phyloP scores from a whole-genome alignment of 345 rosid genomes.

The Citrus maxima region DNA sequence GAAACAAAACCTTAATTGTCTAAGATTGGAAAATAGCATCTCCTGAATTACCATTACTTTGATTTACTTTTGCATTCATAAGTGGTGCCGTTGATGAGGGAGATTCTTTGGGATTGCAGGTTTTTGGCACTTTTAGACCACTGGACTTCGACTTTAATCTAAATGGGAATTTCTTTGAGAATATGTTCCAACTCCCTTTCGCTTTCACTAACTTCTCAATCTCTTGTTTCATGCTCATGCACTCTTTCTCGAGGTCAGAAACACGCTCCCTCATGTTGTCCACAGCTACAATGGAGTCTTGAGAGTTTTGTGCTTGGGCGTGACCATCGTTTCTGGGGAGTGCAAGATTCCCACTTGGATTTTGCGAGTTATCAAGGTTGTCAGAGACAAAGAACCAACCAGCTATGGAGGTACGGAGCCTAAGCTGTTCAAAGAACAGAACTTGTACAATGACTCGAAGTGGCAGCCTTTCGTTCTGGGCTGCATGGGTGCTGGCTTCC shows the following conservation, averaged over 20 bases:
- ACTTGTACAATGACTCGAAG: slow-evolving; percentile 84
- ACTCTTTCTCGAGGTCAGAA: slow-evolving; percentile 74
- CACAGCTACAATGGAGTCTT: slow-evolving; percentile 25
- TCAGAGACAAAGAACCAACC: slow-evolving; percentile 72
- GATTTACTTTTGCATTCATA: slow-evolving; percentile 21
- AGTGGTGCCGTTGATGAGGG: slow-evolving; percentile 15
- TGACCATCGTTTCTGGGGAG: slow-evolving; percentile 34
- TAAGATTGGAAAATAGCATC: slow-evolving; percentile 4
- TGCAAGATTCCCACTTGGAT: slow-evolving; percentile 39
- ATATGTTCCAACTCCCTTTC: slow-evolving; percentile 58
- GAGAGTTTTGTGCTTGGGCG: slow-evolving; percentile 10
- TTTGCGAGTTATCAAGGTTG: slow-evolving; percentile 39
- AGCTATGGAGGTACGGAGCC: slow-evolving; percentile 71
- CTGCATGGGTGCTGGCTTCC: slow-evolving; percentile 91
- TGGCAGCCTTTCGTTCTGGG: slow-evolving; percentile 91
- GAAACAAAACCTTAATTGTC: background rate
- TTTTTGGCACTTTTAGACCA: slow-evolving; percentile 22
- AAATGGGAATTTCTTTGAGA: slow-evolving; percentile 48
- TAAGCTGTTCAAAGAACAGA: slow-evolving; percentile 83
- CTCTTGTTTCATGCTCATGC: slow-evolving; percentile 71
- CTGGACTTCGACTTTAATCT: slow-evolving; percentile 31
- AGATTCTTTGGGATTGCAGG: slow-evolving; percentile 13
- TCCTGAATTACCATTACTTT: slow-evolving; percentile 12
- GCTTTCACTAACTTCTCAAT: slow-evolving; percentile 66
- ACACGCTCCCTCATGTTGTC: slow-evolving; percentile 67